A percentile compares a stretch with the other conserved stretches of the same genome.
phyloP scores from a whole-genome alignment of 257 asterid species.

The Asclepias syriaca region DNA sequence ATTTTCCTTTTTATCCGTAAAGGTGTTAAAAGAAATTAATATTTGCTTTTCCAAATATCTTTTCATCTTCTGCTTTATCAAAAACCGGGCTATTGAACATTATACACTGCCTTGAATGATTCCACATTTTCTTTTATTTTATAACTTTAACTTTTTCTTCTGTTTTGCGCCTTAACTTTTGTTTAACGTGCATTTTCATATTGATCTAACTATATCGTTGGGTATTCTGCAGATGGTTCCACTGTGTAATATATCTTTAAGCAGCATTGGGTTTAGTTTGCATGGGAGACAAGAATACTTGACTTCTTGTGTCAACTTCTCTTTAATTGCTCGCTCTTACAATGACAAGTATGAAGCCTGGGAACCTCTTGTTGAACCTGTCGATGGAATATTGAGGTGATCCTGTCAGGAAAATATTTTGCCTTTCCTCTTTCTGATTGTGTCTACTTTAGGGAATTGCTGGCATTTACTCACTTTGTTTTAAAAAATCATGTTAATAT shows the following conservation, averaged over 20 bases:
- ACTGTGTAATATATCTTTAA: constrained; percentile 77
- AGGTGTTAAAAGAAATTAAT: neutral
- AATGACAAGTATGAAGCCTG: constrained; percentile 95
- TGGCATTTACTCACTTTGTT: neutral
- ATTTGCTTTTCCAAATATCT: neutral
- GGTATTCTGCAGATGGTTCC: constrained; percentile 77
- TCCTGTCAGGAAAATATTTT: constrained; percentile 5
- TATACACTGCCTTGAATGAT: neutral
- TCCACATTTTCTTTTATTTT: neutral
- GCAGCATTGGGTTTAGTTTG: constrained; percentile 61
- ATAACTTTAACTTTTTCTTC: neutral
- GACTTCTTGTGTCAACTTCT: constrained; percentile 58
- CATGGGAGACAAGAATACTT: constrained; percentile 58
- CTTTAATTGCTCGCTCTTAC: constrained; percentile 77
- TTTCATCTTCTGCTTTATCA: neutral
- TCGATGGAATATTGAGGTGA: constrained; percentile 84
- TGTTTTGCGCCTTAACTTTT: neutral
- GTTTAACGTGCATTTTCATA: neutral
- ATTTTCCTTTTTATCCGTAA: neutral
- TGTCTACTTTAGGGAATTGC: neutral
- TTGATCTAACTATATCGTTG: constrained; percentile 23
- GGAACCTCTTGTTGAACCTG: constrained; percentile 96
- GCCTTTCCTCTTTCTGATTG: constrained; percentile 2
- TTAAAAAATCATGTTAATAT: neutral
- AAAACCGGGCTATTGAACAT: neutral